Conservation (phyloP, 2,329 filamentous ascomycete genomes). For the Aotearoamyces nothofagi region DNA sequence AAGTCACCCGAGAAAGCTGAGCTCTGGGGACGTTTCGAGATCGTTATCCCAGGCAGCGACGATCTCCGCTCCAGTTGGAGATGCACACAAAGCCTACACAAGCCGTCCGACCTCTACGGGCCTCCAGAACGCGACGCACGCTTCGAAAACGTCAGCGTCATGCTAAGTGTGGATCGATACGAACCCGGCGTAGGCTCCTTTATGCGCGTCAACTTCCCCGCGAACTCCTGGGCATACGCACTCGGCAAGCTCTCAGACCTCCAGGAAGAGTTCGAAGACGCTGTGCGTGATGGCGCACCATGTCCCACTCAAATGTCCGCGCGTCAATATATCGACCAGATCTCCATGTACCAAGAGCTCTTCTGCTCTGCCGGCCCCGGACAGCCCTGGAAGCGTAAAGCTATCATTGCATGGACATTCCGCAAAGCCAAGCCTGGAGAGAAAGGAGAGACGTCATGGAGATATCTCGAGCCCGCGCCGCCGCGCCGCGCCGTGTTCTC, state of each 20-base stretch:
- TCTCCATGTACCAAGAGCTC: slow-evolving; percentile 54
- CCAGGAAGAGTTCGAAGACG: slow-evolving; percentile 17
- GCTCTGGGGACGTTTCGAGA: slow-evolving; percentile 42
- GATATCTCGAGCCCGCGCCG: slow-evolving; percentile 30
- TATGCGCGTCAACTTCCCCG: slow-evolving; percentile 16
- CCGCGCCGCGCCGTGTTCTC: slow-evolving; percentile 14
- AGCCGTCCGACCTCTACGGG: slow-evolving; percentile 37
- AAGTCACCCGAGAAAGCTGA: slow-evolving; percentile 44
- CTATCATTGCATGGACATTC: slow-evolving; percentile 49
- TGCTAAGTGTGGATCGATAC: slow-evolving; percentile 22
- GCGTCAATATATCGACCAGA: slow-evolving; percentile 41
- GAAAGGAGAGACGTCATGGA: slow-evolving; percentile 40
- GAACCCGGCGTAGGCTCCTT: slow-evolving; percentile 6
- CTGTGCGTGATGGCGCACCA: too few species aligned
- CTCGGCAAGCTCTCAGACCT: slow-evolving; percentile 14
- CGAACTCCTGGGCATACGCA: slow-evolving; percentile 16
- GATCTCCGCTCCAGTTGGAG: slow-evolving; percentile 44
- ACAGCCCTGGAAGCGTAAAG: slow-evolving; percentile 36
- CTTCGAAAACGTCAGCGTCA: too few species aligned
- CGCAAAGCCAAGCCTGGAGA: slow-evolving; percentile 33
- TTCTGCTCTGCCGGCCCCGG: slow-evolving; percentile 36
- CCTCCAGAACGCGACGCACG: too few species aligned
- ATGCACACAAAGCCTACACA: slow-evolving; percentile 40
- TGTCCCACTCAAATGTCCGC: slow-evolving; percentile 34
- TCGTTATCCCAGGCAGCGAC: slow-evolving; percentile 36